A percentile compares a stretch with the other conserved stretches of the same genome.
Evolutionary conservation across 768 basidiomycete species (phyloP).

Genomic region (Pisolithus sp.): DNA sequence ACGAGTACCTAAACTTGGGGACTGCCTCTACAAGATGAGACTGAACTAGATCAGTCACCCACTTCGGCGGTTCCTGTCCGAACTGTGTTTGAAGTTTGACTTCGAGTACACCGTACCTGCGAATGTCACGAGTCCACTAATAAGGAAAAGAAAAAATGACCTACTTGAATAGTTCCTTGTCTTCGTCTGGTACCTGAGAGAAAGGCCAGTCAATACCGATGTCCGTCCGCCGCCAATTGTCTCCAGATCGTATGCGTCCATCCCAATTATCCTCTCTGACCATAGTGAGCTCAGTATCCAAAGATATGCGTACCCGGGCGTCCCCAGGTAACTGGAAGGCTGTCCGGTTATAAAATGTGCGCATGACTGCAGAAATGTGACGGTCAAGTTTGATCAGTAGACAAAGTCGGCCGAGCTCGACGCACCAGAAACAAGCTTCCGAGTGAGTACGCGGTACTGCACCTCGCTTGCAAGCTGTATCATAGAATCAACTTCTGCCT

Average conservation of each 20-base stretch:
- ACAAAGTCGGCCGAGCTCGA: slow-evolving; percentile 2
- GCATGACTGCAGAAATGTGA: slow-evolving; percentile 56
- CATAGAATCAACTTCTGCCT: slow-evolving; percentile 88
- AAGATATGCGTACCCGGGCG: slow-evolving; percentile 95
- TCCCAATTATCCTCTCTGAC: slow-evolving; percentile 98
- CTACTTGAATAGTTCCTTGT: slow-evolving; percentile 90
- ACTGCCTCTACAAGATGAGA: slow-evolving; percentile 96
- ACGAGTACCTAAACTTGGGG: slow-evolving; percentile 82
- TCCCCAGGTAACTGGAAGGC: slow-evolving; percentile 99
- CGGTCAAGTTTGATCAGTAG: neutral
- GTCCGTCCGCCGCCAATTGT: slow-evolving; percentile 94
- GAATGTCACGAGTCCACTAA: neutral
- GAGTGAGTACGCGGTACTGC: slow-evolving; percentile 82
- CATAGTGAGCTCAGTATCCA: slow-evolving; percentile 94
- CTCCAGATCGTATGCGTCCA: slow-evolving; percentile 60
- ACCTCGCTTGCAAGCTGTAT: slow-evolving; percentile 96
- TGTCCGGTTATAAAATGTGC: slow-evolving; percentile 97
- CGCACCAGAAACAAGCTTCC: slow-evolving; percentile 77
- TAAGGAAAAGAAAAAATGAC: slow-evolving; percentile 3
- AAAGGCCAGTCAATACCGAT: slow-evolving; percentile 93
- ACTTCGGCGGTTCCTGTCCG: slow-evolving; percentile 91
- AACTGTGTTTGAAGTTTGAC: slow-evolving; percentile 96
- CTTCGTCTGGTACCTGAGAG: slow-evolving; percentile 60
- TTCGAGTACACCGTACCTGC: slow-evolving; percentile 86
- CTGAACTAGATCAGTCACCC: slow-evolving; percentile 94